Base-by-base conservation (phyloP, 164 flowering plant genomes). In the Brasenia schreberi region DNA sequence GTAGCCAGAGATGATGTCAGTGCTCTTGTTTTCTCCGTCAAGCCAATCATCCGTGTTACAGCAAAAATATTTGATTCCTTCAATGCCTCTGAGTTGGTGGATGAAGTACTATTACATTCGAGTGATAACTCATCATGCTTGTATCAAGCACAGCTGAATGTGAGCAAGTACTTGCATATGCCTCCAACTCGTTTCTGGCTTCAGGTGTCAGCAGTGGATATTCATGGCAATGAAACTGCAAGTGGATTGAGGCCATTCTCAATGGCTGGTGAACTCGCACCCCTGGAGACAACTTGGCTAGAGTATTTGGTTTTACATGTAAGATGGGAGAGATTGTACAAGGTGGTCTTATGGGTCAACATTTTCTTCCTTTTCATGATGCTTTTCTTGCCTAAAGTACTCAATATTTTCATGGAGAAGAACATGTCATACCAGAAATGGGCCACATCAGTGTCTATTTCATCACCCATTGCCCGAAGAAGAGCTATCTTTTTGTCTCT, bases 151-250 rank as follows among this genome's bases (percentile, higher is more conserved):
- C 52, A 66, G 19, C 62, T 64, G 73, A 53, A 71, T 18, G 39
- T 63, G 7, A 43, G 53, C 63, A 66, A 66, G 3, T 71, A 71
- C 44, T 62, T 10, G 66, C 19, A 63, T 49, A 65, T 65, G 52
- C 66, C 73, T 18, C 69, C 66, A 52, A 61, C 65, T 17, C 73
- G 69, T 19, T 71, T 71, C 69, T 66, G 73, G 73, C 42, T 71
- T 17, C 69, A 71, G 44, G 69, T 71, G n/a, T 18, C 39, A 11
- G 73, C 66, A 7, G 18, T 53, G 18, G 73, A 71, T 66, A 42
- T 49, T 52, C 39, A 62, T 53, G 69, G 69, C 5, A 27, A 62
- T 65, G 66, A 5, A 19, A 66, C 66, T 39, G 45, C 73, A 62
- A 71, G 65, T 12, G 49, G 42, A 52, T 43, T 19, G 45, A 66